Evolutionary conservation across 2,329 filamentous ascomycete genomes (phyloP).

Genomic region (Fusarium staphyleae): DNA sequence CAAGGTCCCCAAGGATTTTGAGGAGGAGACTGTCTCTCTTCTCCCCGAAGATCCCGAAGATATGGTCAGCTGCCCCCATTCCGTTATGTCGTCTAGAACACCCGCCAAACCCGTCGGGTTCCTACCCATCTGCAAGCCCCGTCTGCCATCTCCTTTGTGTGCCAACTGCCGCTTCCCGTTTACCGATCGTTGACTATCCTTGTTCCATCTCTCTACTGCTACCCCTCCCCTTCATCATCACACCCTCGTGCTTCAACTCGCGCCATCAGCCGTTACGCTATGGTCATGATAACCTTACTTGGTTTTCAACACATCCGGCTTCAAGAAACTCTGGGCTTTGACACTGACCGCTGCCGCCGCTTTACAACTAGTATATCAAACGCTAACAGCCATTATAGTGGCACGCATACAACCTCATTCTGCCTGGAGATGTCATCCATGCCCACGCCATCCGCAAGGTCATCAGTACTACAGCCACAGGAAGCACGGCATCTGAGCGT

Average conservation of each 20-base stretch:
- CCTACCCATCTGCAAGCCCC: conserved; percentile 3
- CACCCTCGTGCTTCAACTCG: conserved; percentile 23
- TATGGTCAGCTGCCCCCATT: conserved; percentile 48
- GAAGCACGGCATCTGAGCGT: conserved; percentile 59
- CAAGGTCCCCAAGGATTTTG: conserved; percentile 48
- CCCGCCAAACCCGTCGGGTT: not conserved
- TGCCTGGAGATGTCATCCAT: conserved; percentile 59
- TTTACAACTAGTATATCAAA: conserved; percentile 7
- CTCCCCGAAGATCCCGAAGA: conserved; percentile 56
- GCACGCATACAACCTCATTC: conserved; percentile 69
- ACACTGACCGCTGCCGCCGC: conserved; percentile 12
- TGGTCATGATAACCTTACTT: not conserved
- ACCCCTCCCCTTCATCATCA: conserved; percentile 33
- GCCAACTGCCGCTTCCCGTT: conserved; percentile 13
- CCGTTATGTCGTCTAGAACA: conserved; percentile 3
- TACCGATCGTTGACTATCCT: conserved; percentile 14
- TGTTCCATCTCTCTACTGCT: conserved; percentile 19
- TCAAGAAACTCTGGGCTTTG: conserved; percentile 15
- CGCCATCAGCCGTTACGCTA: conserved; percentile 2
- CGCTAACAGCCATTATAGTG: conserved; percentile 49
- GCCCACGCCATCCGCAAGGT: conserved; percentile 66
- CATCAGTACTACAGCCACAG: conserved; percentile 54
- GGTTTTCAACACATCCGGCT: conserved; percentile 9
- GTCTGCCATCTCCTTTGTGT: conserved; percentile 17
- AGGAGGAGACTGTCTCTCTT: conserved; percentile 52